A percentile compares a stretch with the other conserved stretches of the same genome.
Evolutionary conservation across 805 yeast species (phyloP).

Genomic region (Metschnikowia shivogae): DNA sequence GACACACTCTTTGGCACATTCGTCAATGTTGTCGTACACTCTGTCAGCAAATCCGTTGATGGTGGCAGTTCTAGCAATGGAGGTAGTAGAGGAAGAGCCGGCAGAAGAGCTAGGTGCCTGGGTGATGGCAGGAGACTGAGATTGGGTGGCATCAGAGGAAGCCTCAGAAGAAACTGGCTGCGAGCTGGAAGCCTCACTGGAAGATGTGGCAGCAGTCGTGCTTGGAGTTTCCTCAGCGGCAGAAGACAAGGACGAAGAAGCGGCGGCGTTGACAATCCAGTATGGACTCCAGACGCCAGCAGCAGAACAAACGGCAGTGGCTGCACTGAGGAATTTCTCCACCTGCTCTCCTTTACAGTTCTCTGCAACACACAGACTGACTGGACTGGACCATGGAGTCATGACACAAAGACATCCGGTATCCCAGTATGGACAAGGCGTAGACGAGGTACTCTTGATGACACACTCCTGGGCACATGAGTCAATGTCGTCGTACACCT

Average conservation of each 20-base stretch:
- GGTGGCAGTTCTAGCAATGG: slow-evolving; percentile 9
- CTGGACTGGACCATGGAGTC: slow-evolving; percentile 27
- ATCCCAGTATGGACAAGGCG: slow-evolving; percentile 44
- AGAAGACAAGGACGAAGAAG: slow-evolving; percentile 17
- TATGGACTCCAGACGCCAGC: slow-evolving; percentile 33
- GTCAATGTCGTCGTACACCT: slow-evolving; percentile 26
- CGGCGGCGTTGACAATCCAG: slow-evolving; percentile 25
- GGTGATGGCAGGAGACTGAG: slow-evolving; percentile 8
- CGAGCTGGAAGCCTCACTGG: slow-evolving; percentile 2
- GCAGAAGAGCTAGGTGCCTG: slow-evolving; percentile 2
- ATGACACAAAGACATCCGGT: slow-evolving; percentile 43
- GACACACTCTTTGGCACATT: slow-evolving; percentile 13
- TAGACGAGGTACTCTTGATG: slow-evolving; percentile 23
- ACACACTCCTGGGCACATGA: slow-evolving; percentile 34
- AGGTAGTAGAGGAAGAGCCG: slow-evolving; percentile 4
- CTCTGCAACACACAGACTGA: slow-evolving; percentile 29
- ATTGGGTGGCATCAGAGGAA: neutral
- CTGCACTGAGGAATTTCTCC: slow-evolving; percentile 23
- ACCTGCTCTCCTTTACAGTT: slow-evolving; percentile 28
- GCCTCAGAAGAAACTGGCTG: neutral
- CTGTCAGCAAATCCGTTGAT: slow-evolving; percentile 15
- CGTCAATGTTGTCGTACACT: slow-evolving; percentile 8
- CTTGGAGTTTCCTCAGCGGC: slow-evolving; percentile 18
- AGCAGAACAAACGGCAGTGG: slow-evolving; percentile 28
- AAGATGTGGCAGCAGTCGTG: neutral